Base-by-base conservation (phyloP, 2,329 filamentous ascomycete genomes). In the Talaromyces pinophilus region DNA sequence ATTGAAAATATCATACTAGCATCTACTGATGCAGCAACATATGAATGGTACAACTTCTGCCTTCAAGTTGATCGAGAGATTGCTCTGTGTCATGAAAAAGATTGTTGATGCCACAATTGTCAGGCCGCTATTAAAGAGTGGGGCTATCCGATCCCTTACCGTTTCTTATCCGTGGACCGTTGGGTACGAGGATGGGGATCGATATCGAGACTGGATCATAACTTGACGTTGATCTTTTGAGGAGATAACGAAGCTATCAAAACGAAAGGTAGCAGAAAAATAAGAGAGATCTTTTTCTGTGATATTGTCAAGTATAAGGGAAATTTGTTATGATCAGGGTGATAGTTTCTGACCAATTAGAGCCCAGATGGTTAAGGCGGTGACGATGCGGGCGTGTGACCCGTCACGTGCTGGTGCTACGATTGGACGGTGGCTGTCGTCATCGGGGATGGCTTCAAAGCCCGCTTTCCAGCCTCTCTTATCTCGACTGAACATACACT, bases 401-500 rank as follows among this genome's bases (percentile, higher is more conserved):
- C 60, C 17, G 22, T 67, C 65, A 67, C 65, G 65, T 67, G 65
- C 19, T 55, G 2, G 42, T 1, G 30, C 52, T 42, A 33, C 61
- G 38, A 67, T 67, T 67, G 65, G 65, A 19, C 28, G 44, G 35
- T 13, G 65, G 44, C 60, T 67, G n/a, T 63, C 65, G 65, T 67
- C 65, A 67, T 67, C 28, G 42, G 38, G 52, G 42, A 64, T 64
- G 52, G 62, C 62, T 46, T 64, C 62, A 64, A n/a, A 35, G 35
- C 62, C 50, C 40, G 30, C 54, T 40, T 44, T 38, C 52, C 52
- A 64, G 46, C 62, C 50, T 59, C 62, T 22, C 35, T 57, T 48
- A 25, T 44, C 38, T 60, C 13, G 11, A 42, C 7, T 57, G 10
- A 1, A 8, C 13, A 52, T n/a, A 30, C 50, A n/a, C 50, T 30